phyloP scores from a whole-genome alignment of 768 basidiomycete genomes.

The Inosperma sp. region DNA sequence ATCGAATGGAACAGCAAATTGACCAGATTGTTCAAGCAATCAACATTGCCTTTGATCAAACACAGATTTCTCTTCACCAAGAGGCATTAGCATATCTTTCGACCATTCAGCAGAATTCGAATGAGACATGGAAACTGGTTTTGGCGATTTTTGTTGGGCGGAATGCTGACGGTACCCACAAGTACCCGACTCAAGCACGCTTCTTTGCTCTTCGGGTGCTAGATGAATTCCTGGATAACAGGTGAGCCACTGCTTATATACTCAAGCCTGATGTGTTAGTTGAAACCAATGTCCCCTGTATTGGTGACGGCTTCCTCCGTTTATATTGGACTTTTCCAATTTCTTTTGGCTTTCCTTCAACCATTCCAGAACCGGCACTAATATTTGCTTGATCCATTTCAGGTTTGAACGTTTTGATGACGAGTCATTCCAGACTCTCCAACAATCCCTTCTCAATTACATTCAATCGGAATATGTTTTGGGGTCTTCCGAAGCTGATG shows the following conservation, averaged over 20 bases:
- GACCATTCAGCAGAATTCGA: slow-evolving; percentile 69
- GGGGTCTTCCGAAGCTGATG: slow-evolving; percentile 77
- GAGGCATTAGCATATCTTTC: slow-evolving; percentile 84
- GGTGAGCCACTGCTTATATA: slow-evolving; percentile 45
- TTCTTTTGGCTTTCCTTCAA: not conserved
- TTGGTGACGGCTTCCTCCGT: too few relatives aligned
- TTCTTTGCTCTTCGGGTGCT: slow-evolving; percentile 78
- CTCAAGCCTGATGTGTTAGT: not conserved
- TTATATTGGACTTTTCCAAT: not conserved
- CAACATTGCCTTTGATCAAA: slow-evolving; percentile 79
- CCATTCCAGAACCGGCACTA: slow-evolving; percentile 11
- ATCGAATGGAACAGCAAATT: slow-evolving; percentile 67
- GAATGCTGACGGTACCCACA: slow-evolving; percentile 55
- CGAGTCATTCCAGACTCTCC: slow-evolving; percentile 65
- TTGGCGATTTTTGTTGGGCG: slow-evolving; percentile 67
- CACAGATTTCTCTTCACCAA: slow-evolving; percentile 65
- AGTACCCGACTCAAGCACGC: slow-evolving; percentile 66
- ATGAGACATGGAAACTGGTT: slow-evolving; percentile 76
- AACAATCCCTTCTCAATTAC: slow-evolving; percentile 74
- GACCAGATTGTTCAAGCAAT: slow-evolving; percentile 81
- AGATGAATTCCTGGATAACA: slow-evolving; percentile 78
- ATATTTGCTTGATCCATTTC: slow-evolving; percentile 12
- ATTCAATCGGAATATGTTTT: slow-evolving; percentile 85
- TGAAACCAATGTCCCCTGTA: too few relatives aligned
- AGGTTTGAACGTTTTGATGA: slow-evolving; percentile 67